phyloP scores from a whole-genome alignment of 306 rosid genomes.

The Casuarina equisetifolia region DNA sequence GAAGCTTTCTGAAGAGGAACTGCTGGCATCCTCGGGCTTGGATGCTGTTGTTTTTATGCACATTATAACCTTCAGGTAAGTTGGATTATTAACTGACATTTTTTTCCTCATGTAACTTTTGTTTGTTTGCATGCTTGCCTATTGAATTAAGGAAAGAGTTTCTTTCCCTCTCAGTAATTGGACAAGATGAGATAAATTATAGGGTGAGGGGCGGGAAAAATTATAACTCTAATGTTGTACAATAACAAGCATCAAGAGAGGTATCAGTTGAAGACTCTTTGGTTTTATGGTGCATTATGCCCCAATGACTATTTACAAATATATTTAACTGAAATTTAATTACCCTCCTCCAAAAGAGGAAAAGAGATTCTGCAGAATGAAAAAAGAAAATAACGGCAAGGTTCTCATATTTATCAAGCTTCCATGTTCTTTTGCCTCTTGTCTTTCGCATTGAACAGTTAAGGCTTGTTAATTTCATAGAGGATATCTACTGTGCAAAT shows the following conservation, averaged over 20 bases:
- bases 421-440: neutral
- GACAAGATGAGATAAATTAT: neutral
- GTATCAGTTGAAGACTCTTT: neutral
- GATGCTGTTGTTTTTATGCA: constrained; percentile 85
- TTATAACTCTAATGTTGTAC: neutral
- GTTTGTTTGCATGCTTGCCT: neutral
- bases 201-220: neutral
- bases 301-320: neutral
- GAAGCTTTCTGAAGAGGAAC: constrained; percentile 82
- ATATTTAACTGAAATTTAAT: no score
- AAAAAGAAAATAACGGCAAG: no score
- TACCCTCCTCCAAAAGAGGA: no score
- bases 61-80: constrained; percentile 71
- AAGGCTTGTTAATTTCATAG: neutral
- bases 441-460: neutral
- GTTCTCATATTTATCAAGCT: neutral
- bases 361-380: no score
- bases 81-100: constrained; percentile 1
- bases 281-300: neutral
- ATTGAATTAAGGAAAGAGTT: neutral
- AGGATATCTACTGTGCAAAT: neutral
- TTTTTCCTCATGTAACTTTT: constrained; percentile 4
- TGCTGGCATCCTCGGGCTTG: constrained; percentile 61
- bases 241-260: neutral
- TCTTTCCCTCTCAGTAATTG: neutral